Base-by-base conservation (phyloP, 2,329 filamentous ascomycete genomes). In the Elsinoe perseae region DNA sequence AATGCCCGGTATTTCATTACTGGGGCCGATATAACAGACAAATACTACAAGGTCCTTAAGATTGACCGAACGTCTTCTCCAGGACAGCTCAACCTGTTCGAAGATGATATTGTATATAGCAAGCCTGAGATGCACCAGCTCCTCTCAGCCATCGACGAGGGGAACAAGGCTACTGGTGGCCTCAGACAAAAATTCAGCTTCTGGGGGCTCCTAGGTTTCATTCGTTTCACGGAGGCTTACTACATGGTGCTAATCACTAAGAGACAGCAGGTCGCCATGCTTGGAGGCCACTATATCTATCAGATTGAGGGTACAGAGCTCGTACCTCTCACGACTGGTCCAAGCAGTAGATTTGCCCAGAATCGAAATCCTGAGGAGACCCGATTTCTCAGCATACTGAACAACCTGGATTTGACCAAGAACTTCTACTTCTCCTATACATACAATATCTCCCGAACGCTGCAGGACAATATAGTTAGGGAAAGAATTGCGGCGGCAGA, bases 391-490 rank as follows among this genome's bases (percentile, higher is more conserved):
- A 80, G 82, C 23, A 97, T 96, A 54, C 77, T 98, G 43, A 90
- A 88, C 68, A 95, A 95, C 63, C 78, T 98, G 28, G 93, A 98
- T 69, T 74, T 98, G 59, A 90, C 87, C 0, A 81, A 87, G 57
- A 95, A 88, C 0, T 98, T 98, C 70, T 98, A 98, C 72, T 98
- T 96, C 75, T 96, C 92, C 73, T 96, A 96, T 69, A 95, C 92
- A 0, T 98, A 98, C 73, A 89, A 98, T 68, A 87, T 97, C 62
- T 98, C 93, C 0, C 82, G 85, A 55, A 95, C 90, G 1, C 75
- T 98, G 46, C 93, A 98, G 69, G 84, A 92, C 66, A 98, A 98
- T 65, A 90, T 98, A 59, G 85, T 84, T 18, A 80, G 83, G 28
- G 90, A 96, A 70, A 81, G 93, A 36, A 77, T 81, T 50, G 83